phyloP scores from a whole-genome alignment of 768 basidiomycete species.

The Amanita pseudoporphyria region DNA sequence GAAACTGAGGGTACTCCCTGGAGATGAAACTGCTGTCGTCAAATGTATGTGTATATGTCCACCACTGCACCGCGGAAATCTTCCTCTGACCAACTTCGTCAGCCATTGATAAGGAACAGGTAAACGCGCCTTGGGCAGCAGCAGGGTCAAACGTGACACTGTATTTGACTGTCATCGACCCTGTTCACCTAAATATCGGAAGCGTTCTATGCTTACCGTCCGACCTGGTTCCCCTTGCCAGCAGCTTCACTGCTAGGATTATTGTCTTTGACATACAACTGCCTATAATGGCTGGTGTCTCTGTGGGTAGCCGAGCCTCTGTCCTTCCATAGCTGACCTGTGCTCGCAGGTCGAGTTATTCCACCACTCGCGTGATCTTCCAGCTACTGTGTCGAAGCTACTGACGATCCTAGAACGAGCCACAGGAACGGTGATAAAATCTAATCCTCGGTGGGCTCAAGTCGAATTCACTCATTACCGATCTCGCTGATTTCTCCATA shows the following conservation, averaged over 20 bases:
- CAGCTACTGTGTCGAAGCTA: conserved; percentile 79
- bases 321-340: not conserved
- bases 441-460: conserved; percentile 66
- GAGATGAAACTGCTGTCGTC: conserved; percentile 82
- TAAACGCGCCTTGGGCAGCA: conserved; percentile 73
- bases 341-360: conserved; percentile 74
- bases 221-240: conserved; percentile 67
- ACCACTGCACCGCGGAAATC: not conserved
- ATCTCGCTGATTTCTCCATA: conserved; percentile 17
- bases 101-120: conserved; percentile 86
- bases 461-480: not conserved
- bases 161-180: conserved; percentile 76
- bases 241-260: conserved; percentile 74
- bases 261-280: conserved; percentile 90
- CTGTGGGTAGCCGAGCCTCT: conserved; percentile 37
- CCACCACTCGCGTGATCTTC: conserved; percentile 89
- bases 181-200: conserved; percentile 79
- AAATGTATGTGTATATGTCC: conserved; percentile 35
- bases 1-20: conserved; percentile 77
- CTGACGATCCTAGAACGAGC: conserved; percentile 72
- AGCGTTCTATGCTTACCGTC: conserved; percentile 76
- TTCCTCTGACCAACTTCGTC: not conserved
- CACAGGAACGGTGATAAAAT: conserved; percentile 63
- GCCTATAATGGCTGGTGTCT: conserved; percentile 81
- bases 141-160: conserved; percentile 88